Conservation (phyloP, 306 rosid genomes). For the Purshia tridentata region DNA sequence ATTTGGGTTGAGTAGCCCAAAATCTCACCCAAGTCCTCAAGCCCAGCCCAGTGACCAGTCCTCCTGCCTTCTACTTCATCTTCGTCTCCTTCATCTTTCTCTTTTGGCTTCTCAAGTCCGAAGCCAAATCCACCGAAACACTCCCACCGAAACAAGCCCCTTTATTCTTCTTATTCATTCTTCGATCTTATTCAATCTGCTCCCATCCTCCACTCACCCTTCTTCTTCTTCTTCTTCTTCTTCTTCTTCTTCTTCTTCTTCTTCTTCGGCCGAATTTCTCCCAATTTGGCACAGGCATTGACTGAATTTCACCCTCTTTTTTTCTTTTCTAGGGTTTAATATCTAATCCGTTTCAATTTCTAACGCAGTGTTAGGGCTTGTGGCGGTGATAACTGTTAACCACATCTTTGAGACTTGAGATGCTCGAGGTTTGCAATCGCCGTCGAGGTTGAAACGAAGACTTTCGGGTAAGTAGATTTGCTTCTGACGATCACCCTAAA, state of each 20-base stretch:
- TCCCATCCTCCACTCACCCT: not conserved
- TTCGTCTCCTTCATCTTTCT: no score
- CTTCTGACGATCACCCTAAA: not conserved
- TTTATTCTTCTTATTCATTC: not conserved
- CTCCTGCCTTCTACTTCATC: not conserved
- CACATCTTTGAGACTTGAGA: not conserved
- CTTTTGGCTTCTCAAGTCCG: no score
- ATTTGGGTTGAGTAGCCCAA: not conserved
- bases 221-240: not conserved
- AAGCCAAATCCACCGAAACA: no score
- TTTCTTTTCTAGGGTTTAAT: not conserved
- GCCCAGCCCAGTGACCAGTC: not conserved
- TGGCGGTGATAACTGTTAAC: not conserved
- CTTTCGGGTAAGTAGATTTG: not conserved
- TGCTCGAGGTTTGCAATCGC: not conserved
- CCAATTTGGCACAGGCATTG: not conserved
- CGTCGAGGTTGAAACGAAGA: not conserved
- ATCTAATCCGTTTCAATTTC: not conserved
- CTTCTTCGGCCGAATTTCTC: not conserved
- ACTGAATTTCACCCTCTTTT: not conserved
- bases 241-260: not conserved
- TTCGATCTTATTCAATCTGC: not conserved
- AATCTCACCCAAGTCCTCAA: not conserved
- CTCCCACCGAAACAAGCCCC: not conserved
- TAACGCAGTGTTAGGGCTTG: slow-evolving; percentile 6